Percentiles rank a stretch among this genome's conserved stretches.
Conservation (phyloP, 805 yeast genomes). For the Lachancea meyersii region DNA sequence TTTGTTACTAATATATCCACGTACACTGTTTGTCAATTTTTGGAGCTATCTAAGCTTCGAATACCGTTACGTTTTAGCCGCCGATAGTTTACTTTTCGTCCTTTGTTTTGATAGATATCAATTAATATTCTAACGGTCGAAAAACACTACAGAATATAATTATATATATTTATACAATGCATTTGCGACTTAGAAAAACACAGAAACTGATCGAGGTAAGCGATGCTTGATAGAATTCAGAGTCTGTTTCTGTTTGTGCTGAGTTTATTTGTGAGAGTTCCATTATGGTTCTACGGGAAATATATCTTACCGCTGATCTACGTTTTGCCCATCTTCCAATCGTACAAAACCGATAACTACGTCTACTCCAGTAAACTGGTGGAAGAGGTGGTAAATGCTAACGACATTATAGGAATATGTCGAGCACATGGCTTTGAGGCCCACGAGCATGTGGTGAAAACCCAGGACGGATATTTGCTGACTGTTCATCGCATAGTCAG, state of each 20-base stretch:
- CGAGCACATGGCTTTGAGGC: slow-evolving; percentile 53
- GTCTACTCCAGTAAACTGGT: slow-evolving; percentile 6
- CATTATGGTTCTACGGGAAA: slow-evolving; percentile 5
- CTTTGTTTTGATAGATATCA: too few species aligned
- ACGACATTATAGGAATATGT: slow-evolving; percentile 48
- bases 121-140: too few species aligned
- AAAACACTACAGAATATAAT: too few species aligned
- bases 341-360: slow-evolving; percentile 6
- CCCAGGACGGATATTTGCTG: slow-evolving; percentile 63
- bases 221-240: slow-evolving; percentile 4
- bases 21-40: too few species aligned
- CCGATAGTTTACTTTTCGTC: too few species aligned
- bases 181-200: background rate
- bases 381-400: slow-evolving; percentile 18
- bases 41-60: too few species aligned
- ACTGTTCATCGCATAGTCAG: slow-evolving; percentile 53
- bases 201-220: background rate
- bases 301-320: slow-evolving; percentile 3
- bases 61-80: too few species aligned
- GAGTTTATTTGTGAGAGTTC: slow-evolving; percentile 3
- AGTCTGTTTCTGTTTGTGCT: slow-evolving; percentile 4
- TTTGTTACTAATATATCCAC: too few species aligned
- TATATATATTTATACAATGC: too few species aligned
- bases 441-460: slow-evolving; percentile 61
- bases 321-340: slow-evolving; percentile 5